Evolutionary conservation across 495 filamentous ascomycete species (phyloP), one percentile per base, ranked within the genome.

Genomic region (Glonium stellatum): DNA sequence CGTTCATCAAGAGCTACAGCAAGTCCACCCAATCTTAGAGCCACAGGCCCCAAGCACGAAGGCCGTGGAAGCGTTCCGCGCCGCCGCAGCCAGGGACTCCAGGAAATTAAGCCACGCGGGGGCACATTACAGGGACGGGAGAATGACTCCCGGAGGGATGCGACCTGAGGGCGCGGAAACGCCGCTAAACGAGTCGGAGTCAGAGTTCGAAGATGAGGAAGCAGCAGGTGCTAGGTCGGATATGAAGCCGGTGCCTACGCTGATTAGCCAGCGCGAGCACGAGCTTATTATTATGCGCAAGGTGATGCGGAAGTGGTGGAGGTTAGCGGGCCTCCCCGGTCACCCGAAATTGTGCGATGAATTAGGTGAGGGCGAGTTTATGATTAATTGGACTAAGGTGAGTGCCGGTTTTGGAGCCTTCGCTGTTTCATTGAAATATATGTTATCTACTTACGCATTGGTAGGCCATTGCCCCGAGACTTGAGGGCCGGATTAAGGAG

Each of bases 271-370:
- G 57, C 39, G 52, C 18, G 65, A 70, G 63, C 54, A 59, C 19
- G 73, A 76, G 57, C 35, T 66, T 25, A 27, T 61, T 4, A 58
- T 76, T 49, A 69, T 73, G 51, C 79, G 87, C 9, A 78, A 79
- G 36, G 81, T 83, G 4, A 82, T 84, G 52, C 73, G 72, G 18
- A 89, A 88, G 69, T 96, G 91, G 91, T 87, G 86, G 71, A 77
- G 83, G 9, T 63, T 85, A 39, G 84, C 86, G 0, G 82, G 84
- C 0, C 74, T 93, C 22, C 18, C 37, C n/a, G 73, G 73, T 9
- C 63, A 70, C 50, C 67, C 73, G 35, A 66, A 81, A 21, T 72
- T 76, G 46, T 69, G 66, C 18, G 67, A 77, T 63, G 77, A 78
- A 56, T 77, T 81, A 51, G 74, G 67, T 18, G 76, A 73, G 11